Evolutionary conservation across 768 basidiomycete genomes (phyloP).

Genomic region (Rhizopogon roseolus): DNA sequence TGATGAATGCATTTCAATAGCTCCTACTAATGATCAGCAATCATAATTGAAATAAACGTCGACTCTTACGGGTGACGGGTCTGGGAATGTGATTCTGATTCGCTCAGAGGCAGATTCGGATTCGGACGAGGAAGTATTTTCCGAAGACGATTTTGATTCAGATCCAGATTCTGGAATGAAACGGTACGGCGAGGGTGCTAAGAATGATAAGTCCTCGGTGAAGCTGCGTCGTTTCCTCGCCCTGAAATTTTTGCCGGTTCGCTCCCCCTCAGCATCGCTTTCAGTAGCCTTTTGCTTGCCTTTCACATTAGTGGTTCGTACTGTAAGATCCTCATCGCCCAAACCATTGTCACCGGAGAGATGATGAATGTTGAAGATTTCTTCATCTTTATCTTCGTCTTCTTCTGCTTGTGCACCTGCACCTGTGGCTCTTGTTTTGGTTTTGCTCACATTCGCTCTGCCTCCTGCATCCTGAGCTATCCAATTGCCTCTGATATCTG

Average conservation of each 20-base stretch:
- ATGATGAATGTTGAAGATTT: conserved; percentile 11
- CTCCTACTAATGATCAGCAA: conserved; percentile 35
- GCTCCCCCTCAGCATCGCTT: conserved; percentile 7
- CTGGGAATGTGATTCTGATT: conserved; percentile 15
- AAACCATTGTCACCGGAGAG: conserved; percentile 16
- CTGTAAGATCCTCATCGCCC: conserved; percentile 10
- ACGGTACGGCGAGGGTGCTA: conserved; percentile 30
- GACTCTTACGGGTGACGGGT: conserved; percentile 49
- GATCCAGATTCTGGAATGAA: conserved; percentile 8
- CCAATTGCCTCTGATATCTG: conserved; percentile 56
- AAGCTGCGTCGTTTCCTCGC: conserved; percentile 43
- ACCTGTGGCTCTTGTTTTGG: conserved; percentile 26
- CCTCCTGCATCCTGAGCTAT: conserved; percentile 66
- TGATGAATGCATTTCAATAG: conserved; percentile 48
- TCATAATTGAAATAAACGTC: neutral
- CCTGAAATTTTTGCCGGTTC: conserved; percentile 13
- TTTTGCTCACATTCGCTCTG: conserved; percentile 33
- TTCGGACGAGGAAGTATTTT: neutral
- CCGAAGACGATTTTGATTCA: neutral
- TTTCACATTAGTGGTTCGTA: conserved; percentile 10
- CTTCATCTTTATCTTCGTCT: conserved; percentile 15
- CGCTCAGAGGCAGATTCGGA: conserved; percentile 6
- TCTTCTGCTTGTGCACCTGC: conserved; percentile 15
- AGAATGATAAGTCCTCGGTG: conserved; percentile 47
- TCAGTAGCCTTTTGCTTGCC: conserved; percentile 21